Evolutionary conservation across 345 rosid species (phyloP).

Genomic region (Hevea brasiliensis): DNA sequence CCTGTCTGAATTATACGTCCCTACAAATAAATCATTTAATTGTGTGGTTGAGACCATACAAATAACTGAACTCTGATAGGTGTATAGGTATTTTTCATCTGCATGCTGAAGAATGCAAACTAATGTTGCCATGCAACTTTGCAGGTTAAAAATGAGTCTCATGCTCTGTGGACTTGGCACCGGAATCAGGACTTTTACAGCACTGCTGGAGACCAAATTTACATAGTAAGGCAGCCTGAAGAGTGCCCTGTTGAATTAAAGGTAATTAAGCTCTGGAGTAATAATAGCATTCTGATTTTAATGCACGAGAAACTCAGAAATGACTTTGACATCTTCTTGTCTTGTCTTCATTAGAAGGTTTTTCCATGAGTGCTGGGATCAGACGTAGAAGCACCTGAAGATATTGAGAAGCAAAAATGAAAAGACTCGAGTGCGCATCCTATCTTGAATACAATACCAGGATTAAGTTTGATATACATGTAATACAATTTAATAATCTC

Average conservation of each 20-base stretch:
- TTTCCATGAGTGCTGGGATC: not conserved
- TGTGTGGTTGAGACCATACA: no score
- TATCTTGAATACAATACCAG: not conserved
- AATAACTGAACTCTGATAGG: no score
- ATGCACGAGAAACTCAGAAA: not conserved
- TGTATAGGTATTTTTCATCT: no score
- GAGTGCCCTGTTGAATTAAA: conserved; percentile 39
- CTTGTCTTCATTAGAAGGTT: not conserved
- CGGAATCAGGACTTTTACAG: conserved; percentile 66
- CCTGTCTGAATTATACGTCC: no score
- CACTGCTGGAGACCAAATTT: conserved; percentile 68
- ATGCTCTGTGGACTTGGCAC: conserved; percentile 91
- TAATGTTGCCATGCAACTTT: not conserved
- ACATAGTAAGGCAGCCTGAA: conserved; percentile 78
- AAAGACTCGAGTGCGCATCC: not conserved
- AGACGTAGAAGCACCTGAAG: not conserved
- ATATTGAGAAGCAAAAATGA: not conserved
- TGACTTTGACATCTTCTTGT: not conserved
- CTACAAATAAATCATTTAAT: no score
- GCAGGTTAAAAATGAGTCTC: conserved; percentile 80
- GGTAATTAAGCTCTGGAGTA: conserved; percentile 24
- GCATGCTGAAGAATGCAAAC: not conserved
- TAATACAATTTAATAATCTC: not conserved
- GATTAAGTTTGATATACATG: not conserved
- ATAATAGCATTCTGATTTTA: not conserved